Base-by-base conservation (phyloP, 805 yeast genomes). In the Diddensiella caesifluorescens region DNA sequence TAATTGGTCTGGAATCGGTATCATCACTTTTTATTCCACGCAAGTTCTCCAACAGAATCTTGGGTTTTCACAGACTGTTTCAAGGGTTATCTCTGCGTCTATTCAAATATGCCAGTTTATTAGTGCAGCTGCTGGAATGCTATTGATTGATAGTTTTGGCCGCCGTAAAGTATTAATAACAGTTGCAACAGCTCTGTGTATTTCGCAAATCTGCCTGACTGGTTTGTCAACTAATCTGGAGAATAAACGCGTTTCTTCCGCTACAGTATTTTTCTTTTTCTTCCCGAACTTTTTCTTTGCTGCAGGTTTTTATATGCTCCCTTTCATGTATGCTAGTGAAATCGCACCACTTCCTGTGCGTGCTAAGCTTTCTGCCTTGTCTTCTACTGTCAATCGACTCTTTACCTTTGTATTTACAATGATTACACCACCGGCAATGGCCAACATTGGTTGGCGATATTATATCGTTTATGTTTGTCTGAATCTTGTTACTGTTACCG, bases 1-100 rank as follows among this genome's bases (percentile, higher is more conserved):
- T 65, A 95, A 86, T 59, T 81, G 85, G 66, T 85, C 94, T 64
- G 95, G 95, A 52, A 76, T 86, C 60, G 85, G 85, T 57, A 89
- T 85, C 42, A 83, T 85, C 62, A 88, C 94, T 13, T 82, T 84
- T 64, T 85, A 83, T 62, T 82, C 90, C 1, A 79, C 90, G 0
- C 70, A 83, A 7, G 84, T 85, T 45, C 85, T 86, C 63, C 27
- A 25, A 25, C 61, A 71, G 19, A 72, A 77, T 44, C 75, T 87
- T 22, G 80, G 80, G 32, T 77, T 80, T 60, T 61, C 73, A 31
- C 36, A 29, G 23, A 21, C 6, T 4, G 60, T 73, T 30, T 75
- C 72, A 46, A 63, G 85, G 57, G 65, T 80, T 52, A 90, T 92
- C 0, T 82, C 90, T 1, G 27, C 27, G 12, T 9, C 10, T 25